Conservation (phyloP, 306 rosid species). For the Corylus heterophylla region DNA sequence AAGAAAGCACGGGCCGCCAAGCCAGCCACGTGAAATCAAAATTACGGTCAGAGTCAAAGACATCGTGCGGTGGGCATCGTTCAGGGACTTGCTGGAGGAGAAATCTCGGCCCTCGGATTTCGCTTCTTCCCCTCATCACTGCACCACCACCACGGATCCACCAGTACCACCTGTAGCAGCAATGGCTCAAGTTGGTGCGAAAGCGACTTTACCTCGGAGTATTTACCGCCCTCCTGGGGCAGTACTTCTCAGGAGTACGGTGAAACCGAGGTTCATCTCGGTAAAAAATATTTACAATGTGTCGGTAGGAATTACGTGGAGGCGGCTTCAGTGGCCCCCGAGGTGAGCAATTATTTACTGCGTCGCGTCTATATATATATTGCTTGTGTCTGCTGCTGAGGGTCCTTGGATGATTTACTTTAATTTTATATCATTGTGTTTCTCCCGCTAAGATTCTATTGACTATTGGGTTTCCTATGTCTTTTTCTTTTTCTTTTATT, state of each 20-base stretch:
- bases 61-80: constrained; percentile 82
- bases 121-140: constrained; percentile 28
- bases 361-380: constrained; percentile 20
- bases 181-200: constrained; percentile 78
- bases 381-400: constrained; percentile 34
- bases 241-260: constrained; percentile 18
- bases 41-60: constrained; percentile 59
- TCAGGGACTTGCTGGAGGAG: constrained; percentile 47
- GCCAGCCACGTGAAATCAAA: constrained; percentile 25
- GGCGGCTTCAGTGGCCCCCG: constrained; percentile 22
- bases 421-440: no score
- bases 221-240: constrained; percentile 43
- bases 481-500: neutral
- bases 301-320: constrained; percentile 53
- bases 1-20: neutral
- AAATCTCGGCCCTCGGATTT: constrained; percentile 39
- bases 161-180: constrained; percentile 33
- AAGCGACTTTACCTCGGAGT: constrained; percentile 56
- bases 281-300: constrained; percentile 34
- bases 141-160: constrained; percentile 32
- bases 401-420: neutral
- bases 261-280: constrained; percentile 26
- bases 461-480: neutral
- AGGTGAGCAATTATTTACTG: constrained; percentile 51
- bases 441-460: neutral